phyloP scores from a whole-genome alignment of 257 asterid genomes.

The Rehmannia glutinosa region DNA sequence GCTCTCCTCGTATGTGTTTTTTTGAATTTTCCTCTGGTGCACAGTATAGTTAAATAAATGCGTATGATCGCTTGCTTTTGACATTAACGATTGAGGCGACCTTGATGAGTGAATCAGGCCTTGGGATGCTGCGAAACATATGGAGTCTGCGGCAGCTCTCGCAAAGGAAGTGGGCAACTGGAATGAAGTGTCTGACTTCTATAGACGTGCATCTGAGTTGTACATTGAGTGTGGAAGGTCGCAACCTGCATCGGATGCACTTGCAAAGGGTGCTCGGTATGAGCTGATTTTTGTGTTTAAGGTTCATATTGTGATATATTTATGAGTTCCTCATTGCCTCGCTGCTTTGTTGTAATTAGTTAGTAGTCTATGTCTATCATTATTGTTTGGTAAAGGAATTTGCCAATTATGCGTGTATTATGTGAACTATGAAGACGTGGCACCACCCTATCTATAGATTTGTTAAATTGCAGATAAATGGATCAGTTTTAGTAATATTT shows the following conservation, averaged over 20 bases:
- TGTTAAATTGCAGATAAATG: neutral
- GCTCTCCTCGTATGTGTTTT: conserved; percentile 77
- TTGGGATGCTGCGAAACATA: conserved; percentile 98
- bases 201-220: conserved; percentile 79
- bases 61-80: neutral
- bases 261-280: conserved; percentile 97
- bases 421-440: neutral
- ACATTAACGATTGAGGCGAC: conserved; percentile 10
- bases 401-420: neutral
- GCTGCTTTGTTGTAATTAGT: neutral
- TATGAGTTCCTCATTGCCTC: conserved; percentile 1
- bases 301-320: neutral
- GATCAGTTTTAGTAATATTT: neutral
- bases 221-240: conserved; percentile 88
- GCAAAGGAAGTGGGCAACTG: conserved; percentile 82
- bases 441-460: neutral
- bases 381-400: neutral
- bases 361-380: neutral
- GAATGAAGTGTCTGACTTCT: conserved; percentile 88
- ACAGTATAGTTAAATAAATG: neutral
- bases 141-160: conserved; percentile 90
- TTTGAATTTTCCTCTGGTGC: neutral
- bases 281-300: conserved; percentile 4
- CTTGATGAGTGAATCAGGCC: conserved; percentile 68
- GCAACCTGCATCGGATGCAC: conserved; percentile 98